Percentiles rank a stretch among this genome's conserved stretches.
Evolutionary conservation across 2,329 filamentous ascomycete genomes (phyloP).

Genomic region (Aspergillus arachidicola): DNA sequence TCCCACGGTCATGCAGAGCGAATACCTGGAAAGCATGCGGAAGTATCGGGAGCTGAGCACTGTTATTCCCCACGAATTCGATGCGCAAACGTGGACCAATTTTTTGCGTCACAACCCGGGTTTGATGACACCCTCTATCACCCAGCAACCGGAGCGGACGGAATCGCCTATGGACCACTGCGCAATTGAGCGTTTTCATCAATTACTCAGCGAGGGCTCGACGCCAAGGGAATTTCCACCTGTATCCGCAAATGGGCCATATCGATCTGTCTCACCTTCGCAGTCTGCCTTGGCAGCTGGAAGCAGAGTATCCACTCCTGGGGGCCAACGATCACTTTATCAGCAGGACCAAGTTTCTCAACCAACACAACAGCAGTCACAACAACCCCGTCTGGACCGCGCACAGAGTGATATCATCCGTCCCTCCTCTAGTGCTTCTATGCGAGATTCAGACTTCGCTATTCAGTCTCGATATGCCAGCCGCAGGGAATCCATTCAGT

Average conservation of each 20-base stretch:
- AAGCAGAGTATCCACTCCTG: constrained; percentile 43
- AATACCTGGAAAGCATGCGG: constrained; percentile 64
- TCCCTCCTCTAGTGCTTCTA: constrained; percentile 64
- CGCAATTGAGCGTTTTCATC: constrained; percentile 49
- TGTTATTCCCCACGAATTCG: constrained; percentile 61
- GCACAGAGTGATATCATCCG: constrained; percentile 53
- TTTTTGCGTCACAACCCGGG: constrained; percentile 73
- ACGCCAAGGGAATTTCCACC: constrained; percentile 44
- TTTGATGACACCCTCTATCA: constrained; percentile 31
- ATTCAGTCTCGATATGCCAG: constrained; percentile 24
- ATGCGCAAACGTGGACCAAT: constrained; percentile 75
- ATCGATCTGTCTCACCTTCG: constrained; percentile 42
- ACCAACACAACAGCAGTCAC: constrained; percentile 21
- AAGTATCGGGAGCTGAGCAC: constrained; percentile 62
- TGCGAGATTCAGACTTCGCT: constrained; percentile 41
- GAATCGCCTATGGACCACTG: constrained; percentile 43
- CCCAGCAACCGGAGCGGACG: constrained; percentile 28
- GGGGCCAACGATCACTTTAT: constrained; percentile 27
- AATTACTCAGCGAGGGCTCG: constrained; percentile 47
- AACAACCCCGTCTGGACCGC: constrained; percentile 24
- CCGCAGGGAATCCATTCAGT: constrained; percentile 44
- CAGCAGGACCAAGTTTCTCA: constrained; percentile 25
- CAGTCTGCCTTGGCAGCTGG: constrained; percentile 37
- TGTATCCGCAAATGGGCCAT: constrained; percentile 31
- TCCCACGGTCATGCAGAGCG: constrained; percentile 62